These are phyloP conservation scores for Lepraria neglecta DNA, from an alignment of 495 filamentous ascomycete species.

Conservation along the genomic window DNA sequence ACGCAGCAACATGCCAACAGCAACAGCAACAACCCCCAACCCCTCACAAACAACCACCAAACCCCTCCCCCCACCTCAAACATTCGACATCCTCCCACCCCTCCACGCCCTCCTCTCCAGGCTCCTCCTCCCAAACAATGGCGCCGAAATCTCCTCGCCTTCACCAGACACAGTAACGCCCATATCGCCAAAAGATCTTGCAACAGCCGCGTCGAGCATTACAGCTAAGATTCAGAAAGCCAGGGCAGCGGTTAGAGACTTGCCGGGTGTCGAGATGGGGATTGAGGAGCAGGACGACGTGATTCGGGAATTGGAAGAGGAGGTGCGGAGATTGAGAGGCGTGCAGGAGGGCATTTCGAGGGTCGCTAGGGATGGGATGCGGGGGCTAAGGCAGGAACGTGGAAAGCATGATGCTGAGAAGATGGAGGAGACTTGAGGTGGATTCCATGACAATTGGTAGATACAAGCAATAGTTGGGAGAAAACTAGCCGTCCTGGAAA, in stretches of 20 bases:
- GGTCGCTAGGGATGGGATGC: conserved; percentile 34
- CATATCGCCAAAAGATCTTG: conserved; percentile 71
- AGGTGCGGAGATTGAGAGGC: conserved; percentile 52
- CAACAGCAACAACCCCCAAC: conserved; percentile 39
- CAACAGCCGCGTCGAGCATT: conserved; percentile 63
- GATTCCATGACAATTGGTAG: neutral
- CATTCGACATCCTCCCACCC: conserved; percentile 68
- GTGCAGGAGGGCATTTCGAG: conserved; percentile 28
- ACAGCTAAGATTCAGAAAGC: conserved; percentile 78
- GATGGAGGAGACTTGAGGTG: conserved; percentile 11
- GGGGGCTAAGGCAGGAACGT: neutral
- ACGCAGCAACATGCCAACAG: conserved; percentile 18
- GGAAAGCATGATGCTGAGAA: conserved; percentile 6
- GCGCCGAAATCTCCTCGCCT: conserved; percentile 16
- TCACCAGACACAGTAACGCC: conserved; percentile 32
- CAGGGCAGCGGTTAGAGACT: conserved; percentile 53
- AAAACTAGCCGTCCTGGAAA: no score
- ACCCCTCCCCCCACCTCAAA: conserved; percentile 71
- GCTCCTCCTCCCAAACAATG: conserved; percentile 22
- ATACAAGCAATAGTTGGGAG: no score
- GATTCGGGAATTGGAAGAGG: conserved; percentile 66
- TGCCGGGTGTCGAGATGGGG: conserved; percentile 70
- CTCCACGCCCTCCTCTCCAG: conserved; percentile 26
- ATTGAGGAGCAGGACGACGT: conserved; percentile 74
- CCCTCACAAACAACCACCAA: conserved; percentile 46